Evolutionary conservation across 139 green algal species (phyloP).

Genomic region (Micromonas commoda): DNA sequence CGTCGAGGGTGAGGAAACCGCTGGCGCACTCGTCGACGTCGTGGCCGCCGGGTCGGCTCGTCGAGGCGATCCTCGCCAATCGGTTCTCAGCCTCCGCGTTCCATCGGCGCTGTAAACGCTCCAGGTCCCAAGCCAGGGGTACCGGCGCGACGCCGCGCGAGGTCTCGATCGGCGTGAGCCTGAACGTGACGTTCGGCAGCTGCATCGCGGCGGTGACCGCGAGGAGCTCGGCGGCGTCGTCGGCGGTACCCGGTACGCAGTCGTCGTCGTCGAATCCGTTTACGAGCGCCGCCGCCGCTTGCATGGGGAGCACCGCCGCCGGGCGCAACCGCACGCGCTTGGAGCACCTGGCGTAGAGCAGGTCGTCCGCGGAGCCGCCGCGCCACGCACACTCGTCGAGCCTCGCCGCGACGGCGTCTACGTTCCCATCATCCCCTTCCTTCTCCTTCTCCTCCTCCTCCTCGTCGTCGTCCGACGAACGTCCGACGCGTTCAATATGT

Average conservation of each 20-base stretch:
- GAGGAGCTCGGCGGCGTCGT: not conserved
- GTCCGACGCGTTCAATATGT: not conserved
- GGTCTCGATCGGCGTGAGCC: not conserved
- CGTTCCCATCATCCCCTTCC: not conserved
- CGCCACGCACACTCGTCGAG: too few species aligned
- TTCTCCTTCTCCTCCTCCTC: constrained; percentile 3
- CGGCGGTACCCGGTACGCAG: not conserved
- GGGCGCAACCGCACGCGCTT: not conserved
- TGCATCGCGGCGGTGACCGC: not conserved
- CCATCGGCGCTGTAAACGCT: not conserved
- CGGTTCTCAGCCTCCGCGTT: not conserved
- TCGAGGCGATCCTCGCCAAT: not conserved
- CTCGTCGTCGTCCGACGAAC: not conserved
- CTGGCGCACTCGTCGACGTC: not conserved
- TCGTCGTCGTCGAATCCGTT: not conserved
- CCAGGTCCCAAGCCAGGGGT: not conserved
- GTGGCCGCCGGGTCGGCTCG: not conserved
- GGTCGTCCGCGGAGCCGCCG: too few species aligned
- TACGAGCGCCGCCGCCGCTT: not conserved
- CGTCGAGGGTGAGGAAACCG: constrained; percentile 19
- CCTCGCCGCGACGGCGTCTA: too few species aligned
- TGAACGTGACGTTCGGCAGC: not conserved
- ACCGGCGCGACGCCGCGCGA: not conserved
- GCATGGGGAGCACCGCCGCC: not conserved
- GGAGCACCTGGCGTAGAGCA: too few species aligned